Conservation (phyloP, 2,329 filamentous ascomycete species). For the Paraphaeosphaeria sporulosa region DNA sequence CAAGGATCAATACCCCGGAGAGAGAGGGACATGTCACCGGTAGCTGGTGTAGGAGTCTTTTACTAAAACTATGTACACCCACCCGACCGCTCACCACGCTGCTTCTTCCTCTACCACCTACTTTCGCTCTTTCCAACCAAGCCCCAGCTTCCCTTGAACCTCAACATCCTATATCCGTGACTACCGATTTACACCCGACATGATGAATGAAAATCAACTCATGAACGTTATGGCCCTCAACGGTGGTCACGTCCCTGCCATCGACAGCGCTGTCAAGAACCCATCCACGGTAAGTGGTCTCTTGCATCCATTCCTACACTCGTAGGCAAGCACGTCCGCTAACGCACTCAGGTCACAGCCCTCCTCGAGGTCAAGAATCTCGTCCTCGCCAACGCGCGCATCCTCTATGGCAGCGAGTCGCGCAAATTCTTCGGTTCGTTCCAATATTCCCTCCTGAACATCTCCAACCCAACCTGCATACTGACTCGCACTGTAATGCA, state of each 20-base stretch:
- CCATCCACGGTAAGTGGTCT: conserved; percentile 12
- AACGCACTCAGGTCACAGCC: conserved; percentile 63
- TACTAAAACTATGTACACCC: no score
- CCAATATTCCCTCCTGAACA: fast-evolving
- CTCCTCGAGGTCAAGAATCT: conserved; percentile 40
- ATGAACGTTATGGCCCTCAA: conserved; percentile 13
- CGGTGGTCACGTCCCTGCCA: background rate
- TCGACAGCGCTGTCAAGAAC: conserved; percentile 12
- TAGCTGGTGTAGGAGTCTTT: no score
- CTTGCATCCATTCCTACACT: fast-evolving
- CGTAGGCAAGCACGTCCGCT: no score
- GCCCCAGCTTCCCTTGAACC: no score
- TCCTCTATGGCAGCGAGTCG: conserved; percentile 37
- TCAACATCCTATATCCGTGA: no score
- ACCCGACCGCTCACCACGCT: no score
- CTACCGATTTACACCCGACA: background rate
- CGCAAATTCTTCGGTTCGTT: conserved; percentile 33
- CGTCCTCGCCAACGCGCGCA: conserved; percentile 32
- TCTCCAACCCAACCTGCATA: no score
- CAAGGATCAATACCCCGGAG: no score
- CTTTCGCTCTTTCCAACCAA: no score
- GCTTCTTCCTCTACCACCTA: no score
- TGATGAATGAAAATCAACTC: conserved; percentile 12
- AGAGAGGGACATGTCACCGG: no score
- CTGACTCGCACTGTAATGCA: no score